Evolutionary conservation across 108 stramenopile species (phyloP).

Genomic region (Parmales sp.): DNA sequence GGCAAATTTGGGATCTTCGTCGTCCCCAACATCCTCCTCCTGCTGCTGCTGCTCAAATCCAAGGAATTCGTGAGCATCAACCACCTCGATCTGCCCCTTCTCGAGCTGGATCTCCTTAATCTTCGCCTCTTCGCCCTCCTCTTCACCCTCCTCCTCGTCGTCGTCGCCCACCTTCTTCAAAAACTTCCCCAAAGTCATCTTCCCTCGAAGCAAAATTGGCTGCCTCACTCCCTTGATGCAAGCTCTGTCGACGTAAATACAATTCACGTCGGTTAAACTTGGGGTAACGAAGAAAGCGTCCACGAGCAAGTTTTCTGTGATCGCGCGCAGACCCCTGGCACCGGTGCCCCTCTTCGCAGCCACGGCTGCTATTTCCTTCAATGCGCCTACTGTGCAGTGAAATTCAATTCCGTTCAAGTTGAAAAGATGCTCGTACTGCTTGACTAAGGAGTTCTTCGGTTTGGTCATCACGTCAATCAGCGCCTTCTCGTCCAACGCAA

Average conservation of each 20-base stretch:
- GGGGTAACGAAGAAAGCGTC: constrained; percentile 89
- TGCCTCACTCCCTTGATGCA: constrained; percentile 73
- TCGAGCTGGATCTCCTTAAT: too few species aligned
- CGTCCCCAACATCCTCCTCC: too few species aligned
- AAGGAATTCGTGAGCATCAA: too few species aligned
- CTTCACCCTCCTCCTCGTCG: constrained; percentile 31
- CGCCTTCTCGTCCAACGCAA: constrained; percentile 73
- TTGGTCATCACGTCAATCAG: constrained; percentile 87
- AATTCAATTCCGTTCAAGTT: constrained; percentile 88
- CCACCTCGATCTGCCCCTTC: too few species aligned
- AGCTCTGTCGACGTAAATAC: constrained; percentile 83
- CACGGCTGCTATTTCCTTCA: constrained; percentile 74
- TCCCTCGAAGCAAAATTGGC: constrained; percentile 61
- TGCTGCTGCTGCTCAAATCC: too few species aligned
- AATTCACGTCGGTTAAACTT: constrained; percentile 68
- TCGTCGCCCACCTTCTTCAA: constrained; percentile 47
- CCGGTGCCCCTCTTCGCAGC: constrained; percentile 86
- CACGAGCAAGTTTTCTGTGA: constrained; percentile 84
- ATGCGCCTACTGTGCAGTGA: constrained; percentile 81
- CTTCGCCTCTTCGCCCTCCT: constrained; percentile 45
- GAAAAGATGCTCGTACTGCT: constrained; percentile 90
- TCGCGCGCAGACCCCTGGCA: constrained; percentile 86
- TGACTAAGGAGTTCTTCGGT: constrained; percentile 89
- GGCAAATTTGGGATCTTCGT: too few species aligned
- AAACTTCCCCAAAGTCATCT: constrained; percentile 62